Evolutionary conservation across 306 rosid genomes (phyloP), one percentile per base, ranked within the genome.

Genomic region (Cercis canadensis): DNA sequence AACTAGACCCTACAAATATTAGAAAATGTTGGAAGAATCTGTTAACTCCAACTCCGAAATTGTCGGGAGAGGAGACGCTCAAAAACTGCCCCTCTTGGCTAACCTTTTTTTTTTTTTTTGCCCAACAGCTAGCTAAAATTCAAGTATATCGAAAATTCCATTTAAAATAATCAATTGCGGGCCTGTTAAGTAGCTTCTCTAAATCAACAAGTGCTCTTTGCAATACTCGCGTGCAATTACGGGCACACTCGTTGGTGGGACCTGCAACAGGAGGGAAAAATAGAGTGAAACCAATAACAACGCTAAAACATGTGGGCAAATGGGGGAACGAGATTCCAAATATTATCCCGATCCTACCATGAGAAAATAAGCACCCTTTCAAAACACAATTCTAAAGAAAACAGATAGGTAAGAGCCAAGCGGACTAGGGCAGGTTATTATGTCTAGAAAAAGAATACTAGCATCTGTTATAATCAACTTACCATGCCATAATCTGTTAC

Each of bases 401-500:
- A 40, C 33, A 63, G 24, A 63, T 18, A 65, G n/a, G 19, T 14
- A 4, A 19, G 29, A 36, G 39, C n/a, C 9, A 52, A 36, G 29
- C 37, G 41, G 24, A 7, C 11, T 5, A 13, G 13, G 36, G 43
- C 31, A 12, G 13, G 16, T 34, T 46, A 18, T 65, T 24, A 24
- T 24, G 3, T 24, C 29, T 24, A 24, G 29, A 24, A 24, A 24
- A 24, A 24, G 29, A 24, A 24, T 24, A 24, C 29, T 24, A 24
- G 29, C 29, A 3, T 24, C 29, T 24, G 50, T 44, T 44, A 9
- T 14, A 4, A 62, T 64, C 8, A 60, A 72, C 86, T 83, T 83
- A 92, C 98, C 96, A 88, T 88, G 89, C 98, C 98, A 77, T 90
- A 82, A 77, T 92, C 98, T 15, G 98, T 86, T 67, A 92, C 76